These are phyloP conservation scores for Penicillium sp. DNA, from an alignment of 2,329 filamentous ascomycete genomes.

Conservation along the genomic window DNA sequence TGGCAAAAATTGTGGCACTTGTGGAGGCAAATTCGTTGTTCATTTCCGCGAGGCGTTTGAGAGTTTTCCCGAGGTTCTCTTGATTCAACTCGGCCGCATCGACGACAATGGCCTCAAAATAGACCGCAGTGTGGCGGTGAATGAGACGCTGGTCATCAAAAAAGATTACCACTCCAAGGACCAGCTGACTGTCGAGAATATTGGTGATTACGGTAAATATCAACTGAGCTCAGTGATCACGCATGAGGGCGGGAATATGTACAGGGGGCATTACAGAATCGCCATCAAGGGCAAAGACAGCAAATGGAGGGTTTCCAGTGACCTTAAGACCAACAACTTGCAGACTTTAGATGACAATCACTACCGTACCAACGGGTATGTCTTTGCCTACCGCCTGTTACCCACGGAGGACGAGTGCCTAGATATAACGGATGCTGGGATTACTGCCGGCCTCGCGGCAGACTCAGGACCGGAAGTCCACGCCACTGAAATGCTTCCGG, in stretches of 20 bases:
- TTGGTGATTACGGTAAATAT: slow-evolving; percentile 11
- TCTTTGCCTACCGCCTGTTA: slow-evolving; percentile 25
- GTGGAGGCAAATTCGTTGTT: not conserved
- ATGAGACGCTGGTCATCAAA: slow-evolving; percentile 1
- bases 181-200: too few relatives aligned
- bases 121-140: not conserved
- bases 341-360: not conserved
- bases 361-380: slow-evolving; percentile 6
- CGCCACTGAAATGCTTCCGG: too few relatives aligned
- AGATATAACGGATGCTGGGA: not conserved
- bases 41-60: slow-evolving; percentile 9
- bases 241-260: slow-evolving; percentile 4
- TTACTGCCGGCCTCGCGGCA: too few relatives aligned
- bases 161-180: too few relatives aligned
- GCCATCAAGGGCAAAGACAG: slow-evolving; percentile 19
- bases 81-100: slow-evolving; percentile 23
- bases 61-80: slow-evolving; percentile 20
- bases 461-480: too few relatives aligned
- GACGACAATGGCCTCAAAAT: not conserved
- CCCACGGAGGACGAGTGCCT: not conserved
- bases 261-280: slow-evolving; percentile 24
- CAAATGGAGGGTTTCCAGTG: slow-evolving; percentile 18
- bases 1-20: not conserved
- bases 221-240: slow-evolving; percentile 27
- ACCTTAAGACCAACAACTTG: not conserved